phyloP scores from a whole-genome alignment of 2,329 filamentous ascomycete species.

The Kalmusia sp. region DNA sequence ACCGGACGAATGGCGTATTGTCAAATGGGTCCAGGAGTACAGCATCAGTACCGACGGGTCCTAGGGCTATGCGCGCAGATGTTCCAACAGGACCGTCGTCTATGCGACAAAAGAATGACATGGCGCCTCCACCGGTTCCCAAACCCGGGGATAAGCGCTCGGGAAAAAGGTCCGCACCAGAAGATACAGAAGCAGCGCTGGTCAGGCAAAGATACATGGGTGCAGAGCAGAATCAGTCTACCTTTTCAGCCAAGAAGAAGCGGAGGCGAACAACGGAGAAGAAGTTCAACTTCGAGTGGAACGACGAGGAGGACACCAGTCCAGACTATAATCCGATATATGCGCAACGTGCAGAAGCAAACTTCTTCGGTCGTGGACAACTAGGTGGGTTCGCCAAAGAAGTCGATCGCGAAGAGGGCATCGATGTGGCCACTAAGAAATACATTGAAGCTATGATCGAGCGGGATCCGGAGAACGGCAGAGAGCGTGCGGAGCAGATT shows the following conservation, averaged over 20 bases:
- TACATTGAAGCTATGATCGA: slow-evolving; percentile 75
- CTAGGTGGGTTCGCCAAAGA: slow-evolving; percentile 72
- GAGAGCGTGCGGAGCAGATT: slow-evolving; percentile 77
- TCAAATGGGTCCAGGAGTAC: slow-evolving; percentile 9
- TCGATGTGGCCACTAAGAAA: slow-evolving; percentile 49
- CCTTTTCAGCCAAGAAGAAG: slow-evolving; percentile 96
- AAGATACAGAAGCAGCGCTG: slow-evolving; percentile 74
- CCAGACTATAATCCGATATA: slow-evolving; percentile 84
- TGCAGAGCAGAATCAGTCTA: slow-evolving; percentile 83
- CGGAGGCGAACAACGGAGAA: slow-evolving; percentile 89
- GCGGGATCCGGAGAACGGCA: slow-evolving; percentile 77
- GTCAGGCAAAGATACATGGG: slow-evolving; percentile 89
- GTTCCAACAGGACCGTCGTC: slow-evolving; percentile 58
- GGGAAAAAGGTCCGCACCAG: slow-evolving; percentile 48
- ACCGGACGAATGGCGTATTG: slow-evolving; percentile 12
- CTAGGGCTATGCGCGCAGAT: slow-evolving; percentile 69
- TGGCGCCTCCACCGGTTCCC: slow-evolving; percentile 59
- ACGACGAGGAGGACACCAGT: slow-evolving; percentile 90
- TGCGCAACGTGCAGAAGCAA: slow-evolving; percentile 68
- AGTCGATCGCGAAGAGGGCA: slow-evolving; percentile 54
- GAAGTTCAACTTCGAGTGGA: slow-evolving; percentile 99
- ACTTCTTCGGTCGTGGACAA: slow-evolving; percentile 73
- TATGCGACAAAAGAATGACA: slow-evolving; percentile 59
- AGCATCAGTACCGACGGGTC: slow-evolving; percentile 69
- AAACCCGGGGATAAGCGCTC: slow-evolving; percentile 44